Evolutionary conservation across 441 rosid species (phyloP), one percentile per base, ranked within the genome.

Genomic region (Hura crepitans): DNA sequence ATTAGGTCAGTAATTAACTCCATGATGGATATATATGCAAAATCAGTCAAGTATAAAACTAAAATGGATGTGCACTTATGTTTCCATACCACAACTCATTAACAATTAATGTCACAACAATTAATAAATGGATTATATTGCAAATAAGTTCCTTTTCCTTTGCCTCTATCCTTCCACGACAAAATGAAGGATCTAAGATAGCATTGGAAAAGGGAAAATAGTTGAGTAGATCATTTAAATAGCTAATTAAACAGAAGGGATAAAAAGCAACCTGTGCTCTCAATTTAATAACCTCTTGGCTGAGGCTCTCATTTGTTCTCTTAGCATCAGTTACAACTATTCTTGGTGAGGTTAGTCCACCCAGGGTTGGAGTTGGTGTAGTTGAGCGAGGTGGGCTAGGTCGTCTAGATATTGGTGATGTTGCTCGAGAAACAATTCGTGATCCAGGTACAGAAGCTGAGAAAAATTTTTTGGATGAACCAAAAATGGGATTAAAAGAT

Each of bases 381-480:
- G 97, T 87, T 74, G 99, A 89, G 66, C 99, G 96, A 51, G 99
- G 96, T 69, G 97, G 99, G 69, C 95, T 92, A 23, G 91, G 83
- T 49, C 93, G 87, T 79, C 97, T 89, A 57, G 94, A 92, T 82
- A 89, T 87, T 47, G 99, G 97, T 35, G 99, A 94, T 70, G 96
- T 90, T 84, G 97, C 97, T 71, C 99, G 91, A 70, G 97, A 94
- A 65, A 84, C 93, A 71, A 94, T 94, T 86, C 99, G 84, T 55
- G 99, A 94, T 63, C 99, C 97, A 75, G 97, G 99, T 83, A 94
- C 96, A 76, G 97, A 94, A 72, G 97, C 99, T 54, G 99, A 94
- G 81, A 90, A 92, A 77, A 90, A 84, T 74, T 92, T 94, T 83
- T 92, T 94, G 57, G 99, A 94, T 61, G 96, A 85, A 72, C 93